phyloP scores from a whole-genome alignment of 2,329 filamentous ascomycete species.

The Colletotrichum gigasporum region DNA sequence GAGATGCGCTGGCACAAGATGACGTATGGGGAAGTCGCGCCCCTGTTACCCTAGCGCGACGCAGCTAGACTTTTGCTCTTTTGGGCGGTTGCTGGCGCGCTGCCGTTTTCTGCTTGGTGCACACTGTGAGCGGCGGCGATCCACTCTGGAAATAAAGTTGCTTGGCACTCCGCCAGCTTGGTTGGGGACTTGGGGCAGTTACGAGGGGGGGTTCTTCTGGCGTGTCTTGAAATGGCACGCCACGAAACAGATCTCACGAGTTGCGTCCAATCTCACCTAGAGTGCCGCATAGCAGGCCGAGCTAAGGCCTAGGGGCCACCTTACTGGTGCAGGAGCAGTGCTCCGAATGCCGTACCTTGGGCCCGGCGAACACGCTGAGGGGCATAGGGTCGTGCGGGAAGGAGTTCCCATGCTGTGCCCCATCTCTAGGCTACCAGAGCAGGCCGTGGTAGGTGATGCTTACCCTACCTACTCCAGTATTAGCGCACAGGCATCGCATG shows the following conservation, averaged over 20 bases:
- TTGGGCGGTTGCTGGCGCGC: background rate
- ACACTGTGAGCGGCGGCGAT: background rate
- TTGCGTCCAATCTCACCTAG: conserved; percentile 7
- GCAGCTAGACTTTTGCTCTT: conserved; percentile 7
- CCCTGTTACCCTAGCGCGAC: conserved; percentile 16
- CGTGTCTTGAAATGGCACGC: conserved; percentile 26
- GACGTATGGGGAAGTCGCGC: conserved; percentile 17
- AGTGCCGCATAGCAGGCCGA: background rate
- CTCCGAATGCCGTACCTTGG: background rate
- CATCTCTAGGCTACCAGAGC: too few species aligned
- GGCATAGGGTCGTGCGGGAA: background rate
- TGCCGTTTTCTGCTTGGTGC: conserved; percentile 19
- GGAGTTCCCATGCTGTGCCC: background rate
- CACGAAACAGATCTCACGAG: conserved; percentile 26
- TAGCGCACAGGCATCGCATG: too few species aligned
- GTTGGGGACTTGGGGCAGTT: conserved; percentile 7
- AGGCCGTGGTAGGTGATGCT: too few species aligned
- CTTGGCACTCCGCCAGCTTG: conserved; percentile 31
- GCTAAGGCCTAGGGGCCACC: conserved; percentile 5
- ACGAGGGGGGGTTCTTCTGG: background rate
- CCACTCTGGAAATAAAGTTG: conserved; percentile 29
- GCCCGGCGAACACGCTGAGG: too few species aligned
- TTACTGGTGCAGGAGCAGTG: background rate
- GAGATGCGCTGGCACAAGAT: conserved; percentile 29
- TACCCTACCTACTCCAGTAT: too few species aligned